Evolutionary conservation across 1,284 basidiomycete species (phyloP), one percentile per base, ranked within the genome.

Genomic region (Ceratobasidium theobromae): DNA sequence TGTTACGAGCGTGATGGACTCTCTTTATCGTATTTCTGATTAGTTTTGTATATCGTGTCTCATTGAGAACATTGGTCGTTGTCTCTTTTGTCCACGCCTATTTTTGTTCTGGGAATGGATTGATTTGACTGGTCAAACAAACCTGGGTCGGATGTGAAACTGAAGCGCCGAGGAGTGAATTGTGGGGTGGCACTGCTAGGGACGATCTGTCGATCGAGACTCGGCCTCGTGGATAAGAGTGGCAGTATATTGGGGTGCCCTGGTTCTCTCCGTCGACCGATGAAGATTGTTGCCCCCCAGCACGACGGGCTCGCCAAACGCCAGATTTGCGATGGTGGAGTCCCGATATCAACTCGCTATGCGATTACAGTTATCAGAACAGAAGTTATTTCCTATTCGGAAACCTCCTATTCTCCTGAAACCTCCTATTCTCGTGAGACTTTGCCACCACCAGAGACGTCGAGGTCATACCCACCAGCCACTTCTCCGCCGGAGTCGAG

Each of bases 31-130:
- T 45, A 45, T 9, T 28, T 40, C 12, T 40, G 23, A 18, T 40
- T 33, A 23, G 18, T 43, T 53, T 55, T 43, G 41, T 55, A 27
- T 25, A 5, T 55, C 25, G 32, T 48, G 49, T 30, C 49, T 52
- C 49, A 14, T 45, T 33, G 57, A 35, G 45, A 60, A 49, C 57
- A 60, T 49, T 60, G 48, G 28, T 33, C 32, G n/a, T n/a, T n/a
- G n/a, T n/a, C n/a, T n/a, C n/a, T n/a, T n/a, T n/a, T n/a, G n/a
- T n/a, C n/a, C n/a, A n/a, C n/a, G n/a, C n/a, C n/a, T n/a, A n/a
- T n/a, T n/a, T n/a, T n/a, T n/a, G n/a, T n/a, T n/a, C n/a, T n/a
- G n/a, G n/a, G n/a, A n/a, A n/a, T n/a, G n/a, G n/a, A n/a, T n/a
- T n/a, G n/a, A n/a, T n/a, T n/a, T n/a, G n/a, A n/a, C n/a, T n/a